Evolutionary conservation across 2,329 filamentous ascomycete genomes (phyloP), one percentile per base, ranked within the genome.

Genomic region (Colletotrichum lupini): DNA sequence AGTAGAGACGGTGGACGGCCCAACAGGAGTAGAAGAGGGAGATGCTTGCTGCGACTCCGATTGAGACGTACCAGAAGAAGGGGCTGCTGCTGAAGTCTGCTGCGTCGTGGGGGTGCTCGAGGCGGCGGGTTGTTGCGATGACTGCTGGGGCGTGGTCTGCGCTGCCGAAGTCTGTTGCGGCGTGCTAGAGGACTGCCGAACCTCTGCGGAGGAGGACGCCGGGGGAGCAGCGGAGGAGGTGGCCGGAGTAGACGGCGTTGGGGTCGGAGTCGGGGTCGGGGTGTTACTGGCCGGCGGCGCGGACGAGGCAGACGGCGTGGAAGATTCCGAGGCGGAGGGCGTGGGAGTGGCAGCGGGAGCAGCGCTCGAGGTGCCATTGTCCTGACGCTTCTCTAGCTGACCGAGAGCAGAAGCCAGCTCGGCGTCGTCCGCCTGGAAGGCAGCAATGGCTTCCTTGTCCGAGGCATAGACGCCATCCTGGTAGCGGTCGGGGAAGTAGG

Each of bases 401-500:
- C 92, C 86, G 75, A 94, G 84, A 71, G 89, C 88, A 11, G 87
- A 89, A 22, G 92, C 91, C 49, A 93, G 84, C 49, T 87, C 85
- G 26, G 90, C 87, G 78, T 94, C 88, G 75, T 88, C 87, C 56
- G 85, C 84, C 82, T 91, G 88, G 32, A 93, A 86, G 42, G 88
- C 89, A 80, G 93, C 89, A 67, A 93, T 85, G 30, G 91, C 92
- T 12, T 87, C 85, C 76, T 86, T 87, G 78, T 93, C 92, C 75
- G 90, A 89, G 75, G 89, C 87, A 80, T 92, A 93, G 68, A 94
- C 87, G 72, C 92, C 92, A 78, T 93, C 89, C 79, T 91, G 88
- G 82, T 92, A 94, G 78, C 90, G 89, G 60, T 87, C 86, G 58
- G 89, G 88, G 67, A 92, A 85, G 77, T 91, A 87, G 74, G 87